Conservation (phyloP, 176 grass and related monocot genomes). For the Puya raimondii region DNA sequence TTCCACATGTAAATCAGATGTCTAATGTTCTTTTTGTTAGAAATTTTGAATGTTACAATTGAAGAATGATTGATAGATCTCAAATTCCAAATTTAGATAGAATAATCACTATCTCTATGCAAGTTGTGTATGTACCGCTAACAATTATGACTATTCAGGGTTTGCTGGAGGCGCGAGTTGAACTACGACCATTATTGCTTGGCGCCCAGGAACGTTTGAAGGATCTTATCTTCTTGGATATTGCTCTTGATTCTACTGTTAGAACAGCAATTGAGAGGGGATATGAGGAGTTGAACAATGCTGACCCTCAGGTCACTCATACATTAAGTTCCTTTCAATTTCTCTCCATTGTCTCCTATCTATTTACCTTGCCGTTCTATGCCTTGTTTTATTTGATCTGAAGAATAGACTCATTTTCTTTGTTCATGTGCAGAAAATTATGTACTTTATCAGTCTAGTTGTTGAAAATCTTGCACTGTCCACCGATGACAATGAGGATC, state of each 20-base stretch:
- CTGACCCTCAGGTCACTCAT: conserved; percentile 57
- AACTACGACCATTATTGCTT: conserved; percentile 63
- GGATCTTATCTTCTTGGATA: conserved; percentile 97
- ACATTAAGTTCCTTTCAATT: conserved; percentile 5
- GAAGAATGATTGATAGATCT: conserved; percentile 1
- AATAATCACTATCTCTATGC: not conserved
- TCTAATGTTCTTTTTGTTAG: not conserved
- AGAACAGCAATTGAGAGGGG: conserved; percentile 90
- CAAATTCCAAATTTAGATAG: not conserved
- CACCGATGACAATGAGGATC: conserved; percentile 83
- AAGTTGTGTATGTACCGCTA: not conserved
- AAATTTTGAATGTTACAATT: not conserved
- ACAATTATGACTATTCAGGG: conserved; percentile 39
- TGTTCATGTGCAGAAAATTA: conserved; percentile 67
- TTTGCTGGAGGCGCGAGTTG: conserved; percentile 79
- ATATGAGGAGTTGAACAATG: conserved; percentile 68
- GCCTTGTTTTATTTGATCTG: not conserved
- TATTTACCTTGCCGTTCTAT: not conserved
- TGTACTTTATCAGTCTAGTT: conserved; percentile 85
- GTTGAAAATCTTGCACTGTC: conserved; percentile 98
- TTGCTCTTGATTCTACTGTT: conserved; percentile 91
- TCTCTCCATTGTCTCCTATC: not conserved
- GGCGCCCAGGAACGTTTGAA: conserved; percentile 66
- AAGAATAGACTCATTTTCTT: conserved; percentile 8
- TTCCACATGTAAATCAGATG: conserved; percentile 12